Evolutionary conservation across 495 filamentous ascomycete species (phyloP).

Genomic region (Penicillium nucicola): DNA sequence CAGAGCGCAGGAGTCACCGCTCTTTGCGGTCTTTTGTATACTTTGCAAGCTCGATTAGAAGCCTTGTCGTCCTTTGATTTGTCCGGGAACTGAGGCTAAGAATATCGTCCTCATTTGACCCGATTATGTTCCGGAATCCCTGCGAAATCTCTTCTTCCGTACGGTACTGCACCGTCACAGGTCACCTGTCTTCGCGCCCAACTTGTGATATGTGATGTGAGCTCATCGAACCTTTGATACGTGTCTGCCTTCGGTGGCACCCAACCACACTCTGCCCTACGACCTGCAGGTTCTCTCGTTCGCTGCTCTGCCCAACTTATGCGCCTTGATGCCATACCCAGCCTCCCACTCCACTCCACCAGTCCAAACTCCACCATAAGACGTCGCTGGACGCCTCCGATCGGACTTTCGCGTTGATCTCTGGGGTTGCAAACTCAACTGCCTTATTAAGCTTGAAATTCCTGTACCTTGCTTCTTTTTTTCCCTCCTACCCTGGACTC

Average conservation of each 20-base stretch:
- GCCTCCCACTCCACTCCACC: constrained; percentile 17
- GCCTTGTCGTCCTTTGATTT: too few species aligned
- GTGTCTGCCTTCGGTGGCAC: constrained; percentile 28
- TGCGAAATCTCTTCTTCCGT: neutral
- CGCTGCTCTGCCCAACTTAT: constrained; percentile 28
- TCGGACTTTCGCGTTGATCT: constrained; percentile 18
- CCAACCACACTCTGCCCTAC: constrained; percentile 23
- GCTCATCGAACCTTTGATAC: constrained; percentile 20
- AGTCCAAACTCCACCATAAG: neutral
- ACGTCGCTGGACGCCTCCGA: constrained; percentile 4
- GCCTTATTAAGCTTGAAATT: neutral
- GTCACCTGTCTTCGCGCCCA: constrained; percentile 22
- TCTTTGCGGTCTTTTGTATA: constrained; percentile 33
- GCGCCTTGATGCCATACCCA: constrained; percentile 22
- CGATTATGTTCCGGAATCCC: neutral
- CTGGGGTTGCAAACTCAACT: constrained; percentile 3
- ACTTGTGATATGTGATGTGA: constrained; percentile 10
- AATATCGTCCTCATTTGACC: too few species aligned
- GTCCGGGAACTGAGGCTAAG: too few species aligned
- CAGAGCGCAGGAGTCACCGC: constrained; percentile 31
- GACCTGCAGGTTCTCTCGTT: constrained; percentile 17
- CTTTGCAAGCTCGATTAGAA: neutral
- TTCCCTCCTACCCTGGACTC: constrained; percentile 1
- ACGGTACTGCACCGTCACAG: constrained; percentile 10
- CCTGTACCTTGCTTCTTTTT: constrained; percentile 9